A percentile compares a stretch with the other conserved stretches of the same genome.
phyloP scores from a whole-genome alignment of 176 grass and related monocot genomes.

The Poa annua region DNA sequence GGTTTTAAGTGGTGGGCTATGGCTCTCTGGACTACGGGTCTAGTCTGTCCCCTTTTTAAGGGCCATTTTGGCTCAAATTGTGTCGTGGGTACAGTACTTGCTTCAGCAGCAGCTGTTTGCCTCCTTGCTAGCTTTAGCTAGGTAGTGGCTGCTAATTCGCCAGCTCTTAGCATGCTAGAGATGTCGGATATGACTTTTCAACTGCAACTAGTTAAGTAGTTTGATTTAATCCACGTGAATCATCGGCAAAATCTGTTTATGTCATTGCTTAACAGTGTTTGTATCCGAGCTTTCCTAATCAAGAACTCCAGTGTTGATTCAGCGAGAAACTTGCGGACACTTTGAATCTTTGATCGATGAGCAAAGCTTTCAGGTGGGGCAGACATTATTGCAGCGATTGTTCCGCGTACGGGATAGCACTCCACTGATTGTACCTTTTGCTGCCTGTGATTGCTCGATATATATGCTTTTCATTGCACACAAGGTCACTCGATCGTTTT shows the following conservation, averaged over 20 bases:
- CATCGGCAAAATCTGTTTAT: neutral
- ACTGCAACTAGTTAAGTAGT: neutral
- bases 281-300: conserved; percentile 1
- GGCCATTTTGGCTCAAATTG: conserved; percentile 39
- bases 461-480: conserved; percentile 29
- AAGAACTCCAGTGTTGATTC: conserved; percentile 20
- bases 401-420: conserved; percentile 51
- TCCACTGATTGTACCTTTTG: conserved; percentile 64
- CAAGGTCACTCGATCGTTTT: conserved; percentile 37
- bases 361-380: conserved; percentile 41
- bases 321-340: conserved; percentile 19
- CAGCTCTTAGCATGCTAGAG: conserved; percentile 35
- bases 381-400: conserved; percentile 58
- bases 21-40: conserved; percentile 28
- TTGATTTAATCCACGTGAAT: neutral
- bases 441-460: conserved; percentile 46
- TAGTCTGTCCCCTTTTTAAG: conserved; percentile 46
- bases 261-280: neutral
- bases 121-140: neutral
- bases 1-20: conserved; percentile 50
- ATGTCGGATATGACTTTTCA: conserved; percentile 42
- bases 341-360: conserved; percentile 38
- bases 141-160: conserved; percentile 51
- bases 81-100: conserved; percentile 48
- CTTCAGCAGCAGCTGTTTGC: conserved; percentile 46